Conservation (phyloP, 441 rosid species). For the Eruca vesicaria region DNA sequence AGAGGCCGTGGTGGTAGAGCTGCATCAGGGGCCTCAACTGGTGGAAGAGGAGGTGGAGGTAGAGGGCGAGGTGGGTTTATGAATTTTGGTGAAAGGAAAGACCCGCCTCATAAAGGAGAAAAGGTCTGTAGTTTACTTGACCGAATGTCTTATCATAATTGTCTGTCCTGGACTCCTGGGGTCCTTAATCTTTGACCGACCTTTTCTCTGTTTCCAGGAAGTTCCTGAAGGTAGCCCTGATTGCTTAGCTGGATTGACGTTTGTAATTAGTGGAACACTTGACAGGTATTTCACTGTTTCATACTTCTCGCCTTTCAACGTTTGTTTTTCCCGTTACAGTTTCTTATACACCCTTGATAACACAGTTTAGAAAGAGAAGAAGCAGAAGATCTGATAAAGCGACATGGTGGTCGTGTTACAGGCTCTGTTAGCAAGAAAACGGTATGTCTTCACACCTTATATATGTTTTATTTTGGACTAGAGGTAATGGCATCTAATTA, state of each 20-base stretch:
- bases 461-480: conserved; percentile 19
- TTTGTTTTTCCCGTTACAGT: not conserved
- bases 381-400: conserved; percentile 93
- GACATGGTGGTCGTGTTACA: conserved; percentile 90
- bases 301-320: not conserved
- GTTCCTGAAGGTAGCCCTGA: conserved; percentile 93
- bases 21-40: conserved; percentile 52
- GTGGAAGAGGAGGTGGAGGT: conserved; percentile 66
- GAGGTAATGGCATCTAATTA: conserved; percentile 28
- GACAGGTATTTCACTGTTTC: conserved; percentile 67
- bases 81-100: conserved; percentile 97
- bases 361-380: conserved; percentile 97
- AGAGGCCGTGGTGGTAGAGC: conserved; percentile 90
- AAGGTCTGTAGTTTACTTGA: conserved; percentile 49
- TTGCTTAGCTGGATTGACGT: conserved; percentile 84
- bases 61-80: conserved; percentile 92
- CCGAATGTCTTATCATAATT: conserved; percentile 41
- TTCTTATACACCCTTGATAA: conserved; percentile 26
- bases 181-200: conserved; percentile 17
- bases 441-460: conserved; percentile 39
- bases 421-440: conserved; percentile 99
- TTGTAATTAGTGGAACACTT: conserved; percentile 98
- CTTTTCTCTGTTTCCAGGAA: conserved; percentile 59
- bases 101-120: conserved; percentile 99
- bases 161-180: not conserved